phyloP scores from a whole-genome alignment of 2,329 filamentous ascomycete genomes.

The Sarocladium oryzae region DNA sequence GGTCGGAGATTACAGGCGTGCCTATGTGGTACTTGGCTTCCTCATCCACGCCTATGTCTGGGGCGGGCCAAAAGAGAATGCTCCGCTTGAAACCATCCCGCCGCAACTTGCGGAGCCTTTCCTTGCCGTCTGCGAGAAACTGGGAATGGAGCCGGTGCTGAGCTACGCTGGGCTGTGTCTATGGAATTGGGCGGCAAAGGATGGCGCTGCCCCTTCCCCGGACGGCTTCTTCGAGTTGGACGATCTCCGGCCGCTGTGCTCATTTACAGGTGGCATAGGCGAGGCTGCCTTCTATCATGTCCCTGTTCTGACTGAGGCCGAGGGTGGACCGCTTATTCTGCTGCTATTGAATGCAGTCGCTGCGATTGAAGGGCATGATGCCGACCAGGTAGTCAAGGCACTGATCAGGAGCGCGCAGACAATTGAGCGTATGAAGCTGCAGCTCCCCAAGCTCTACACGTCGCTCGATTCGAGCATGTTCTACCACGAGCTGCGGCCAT shows the following conservation, averaged over 20 bases:
- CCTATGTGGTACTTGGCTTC: constrained; percentile 16
- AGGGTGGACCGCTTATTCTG: constrained; percentile 12
- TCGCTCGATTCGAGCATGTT: constrained; percentile 14
- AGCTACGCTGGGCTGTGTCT: constrained; percentile 16
- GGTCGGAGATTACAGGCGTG: constrained; percentile 12
- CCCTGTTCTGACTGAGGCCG: constrained; percentile 15
- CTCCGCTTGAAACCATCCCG: constrained; percentile 11
- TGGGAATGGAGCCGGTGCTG: constrained; percentile 14
- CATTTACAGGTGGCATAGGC: constrained; percentile 13
- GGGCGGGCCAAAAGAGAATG: constrained; percentile 10
- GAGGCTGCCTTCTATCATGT: constrained; percentile 16
- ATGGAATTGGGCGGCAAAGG: constrained; percentile 14
- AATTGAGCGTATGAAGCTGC: constrained; percentile 12
- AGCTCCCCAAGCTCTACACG: constrained; percentile 13
- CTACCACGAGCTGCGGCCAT: constrained; percentile 14
- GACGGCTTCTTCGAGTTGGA: constrained; percentile 11
- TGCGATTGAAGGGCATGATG: constrained; percentile 3
- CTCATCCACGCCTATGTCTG: constrained; percentile 15
- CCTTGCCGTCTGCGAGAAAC: constrained; percentile 14
- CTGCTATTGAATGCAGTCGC: constrained; percentile 12
- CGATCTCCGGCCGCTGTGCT: constrained; percentile 10
- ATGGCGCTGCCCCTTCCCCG: not conserved
- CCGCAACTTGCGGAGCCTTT: constrained; percentile 16
- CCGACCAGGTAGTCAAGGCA: constrained; percentile 5
- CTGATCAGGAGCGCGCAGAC: constrained; percentile 7